phyloP scores from a whole-genome alignment of 2,329 filamentous ascomycete species.

The Talaromyces piceae region DNA sequence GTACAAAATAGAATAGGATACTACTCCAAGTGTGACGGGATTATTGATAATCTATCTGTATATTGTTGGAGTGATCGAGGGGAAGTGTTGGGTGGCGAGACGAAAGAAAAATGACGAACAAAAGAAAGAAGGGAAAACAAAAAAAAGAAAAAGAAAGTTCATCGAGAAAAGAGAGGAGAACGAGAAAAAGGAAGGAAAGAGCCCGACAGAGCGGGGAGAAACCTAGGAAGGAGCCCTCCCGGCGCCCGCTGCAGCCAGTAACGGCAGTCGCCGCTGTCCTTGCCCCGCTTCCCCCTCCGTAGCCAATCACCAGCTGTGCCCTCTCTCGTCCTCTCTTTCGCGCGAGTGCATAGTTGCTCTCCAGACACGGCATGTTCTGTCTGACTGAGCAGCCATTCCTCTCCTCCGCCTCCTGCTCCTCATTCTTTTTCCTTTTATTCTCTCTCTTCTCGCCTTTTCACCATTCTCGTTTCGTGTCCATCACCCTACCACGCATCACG shows the following conservation, averaged over 20 bases:
- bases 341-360: background rate
- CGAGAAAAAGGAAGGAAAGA: background rate
- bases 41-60: too few relatives aligned
- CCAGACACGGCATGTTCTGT: background rate
- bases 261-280: background rate
- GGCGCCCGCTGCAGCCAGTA: slow-evolving; percentile 1
- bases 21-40: too few relatives aligned
- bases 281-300: slow-evolving; percentile 1
- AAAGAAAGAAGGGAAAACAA: too few relatives aligned
- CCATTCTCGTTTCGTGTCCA: background rate
- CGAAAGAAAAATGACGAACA: too few relatives aligned
- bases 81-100: too few relatives aligned
- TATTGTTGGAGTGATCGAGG: too few relatives aligned
- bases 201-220: background rate
- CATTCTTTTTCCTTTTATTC: background rate
- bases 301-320: slow-evolving; percentile 1
- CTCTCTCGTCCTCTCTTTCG: background rate
- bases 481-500: background rate
- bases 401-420: background rate
- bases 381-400: background rate
- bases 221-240: too few relatives aligned
- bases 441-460: background rate
- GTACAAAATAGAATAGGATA: too few relatives aligned
- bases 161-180: background rate
- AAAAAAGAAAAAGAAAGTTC: background rate